Conservation (phyloP, 306 rosid species). For the Malus fusca region DNA sequence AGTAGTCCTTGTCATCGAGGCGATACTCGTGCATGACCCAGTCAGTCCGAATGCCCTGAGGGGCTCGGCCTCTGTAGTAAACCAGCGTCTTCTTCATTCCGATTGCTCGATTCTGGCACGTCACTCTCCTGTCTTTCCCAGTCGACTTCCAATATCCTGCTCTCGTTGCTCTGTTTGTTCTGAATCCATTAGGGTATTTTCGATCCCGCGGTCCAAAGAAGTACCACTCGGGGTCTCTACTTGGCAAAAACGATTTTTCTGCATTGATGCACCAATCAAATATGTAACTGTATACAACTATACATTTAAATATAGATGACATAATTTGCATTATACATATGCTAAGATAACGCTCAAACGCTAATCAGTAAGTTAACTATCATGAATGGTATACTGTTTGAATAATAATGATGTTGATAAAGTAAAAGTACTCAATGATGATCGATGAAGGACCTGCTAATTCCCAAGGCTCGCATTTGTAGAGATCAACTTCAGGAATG, state of each 20-base stretch:
- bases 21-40: slow-evolving; percentile 99
- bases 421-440: neutral
- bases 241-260: slow-evolving; percentile 92
- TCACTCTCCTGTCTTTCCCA: slow-evolving; percentile 80
- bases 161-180: slow-evolving; percentile 92
- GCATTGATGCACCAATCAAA: neutral
- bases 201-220: slow-evolving; percentile 93
- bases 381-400: neutral
- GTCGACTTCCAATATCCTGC: slow-evolving; percentile 99
- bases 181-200: slow-evolving; percentile 89
- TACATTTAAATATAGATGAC: neutral
- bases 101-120: slow-evolving; percentile 62
- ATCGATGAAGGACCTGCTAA: slow-evolving; percentile 56
- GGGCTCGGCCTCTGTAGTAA: slow-evolving; percentile 94
- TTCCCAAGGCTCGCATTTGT: slow-evolving; percentile 99
- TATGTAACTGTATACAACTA: neutral
- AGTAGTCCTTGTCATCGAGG: slow-evolving; percentile 60
- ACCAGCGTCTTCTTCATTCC: slow-evolving; percentile 99
- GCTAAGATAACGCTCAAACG: neutral
- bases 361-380: neutral
- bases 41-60: slow-evolving; percentile 89
- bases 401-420: neutral
- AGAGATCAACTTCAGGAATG: slow-evolving; percentile 97
- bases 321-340: no score
- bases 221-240: slow-evolving; percentile 99